Evolutionary conservation across 805 yeast genomes (phyloP).

Genomic region (Saitoella complicata): DNA sequence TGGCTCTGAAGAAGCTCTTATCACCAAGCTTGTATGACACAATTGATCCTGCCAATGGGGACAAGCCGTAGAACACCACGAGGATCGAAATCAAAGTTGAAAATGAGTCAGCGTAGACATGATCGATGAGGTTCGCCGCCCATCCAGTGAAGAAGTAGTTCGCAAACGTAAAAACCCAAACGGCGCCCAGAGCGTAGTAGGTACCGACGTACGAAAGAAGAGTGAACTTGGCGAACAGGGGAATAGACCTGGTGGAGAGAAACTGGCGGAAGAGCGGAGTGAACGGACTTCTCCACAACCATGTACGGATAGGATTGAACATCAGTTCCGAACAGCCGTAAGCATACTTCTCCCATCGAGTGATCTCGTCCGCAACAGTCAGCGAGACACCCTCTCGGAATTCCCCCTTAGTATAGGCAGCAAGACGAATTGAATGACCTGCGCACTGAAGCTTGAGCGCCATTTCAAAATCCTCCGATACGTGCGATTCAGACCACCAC

Average conservation of each 20-base stretch:
- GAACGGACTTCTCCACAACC: constrained; percentile 5
- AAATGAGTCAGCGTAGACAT: constrained; percentile 7
- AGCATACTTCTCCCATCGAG: constrained; percentile 11
- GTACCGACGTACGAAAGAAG: constrained; percentile 10
- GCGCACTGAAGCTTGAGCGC: constrained; percentile 8
- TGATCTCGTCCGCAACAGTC: constrained; percentile 10
- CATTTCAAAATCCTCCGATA: constrained; percentile 11
- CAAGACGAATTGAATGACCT: constrained; percentile 6
- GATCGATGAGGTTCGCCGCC: constrained; percentile 5
- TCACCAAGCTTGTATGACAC: constrained; percentile 3
- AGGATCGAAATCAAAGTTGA: constrained; percentile 4
- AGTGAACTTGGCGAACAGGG: constrained; percentile 8
- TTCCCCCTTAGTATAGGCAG: constrained; percentile 6
- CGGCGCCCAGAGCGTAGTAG: constrained; percentile 8
- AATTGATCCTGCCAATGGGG: constrained; percentile 7
- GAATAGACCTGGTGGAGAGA: constrained; percentile 5
- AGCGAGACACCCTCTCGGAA: constrained; percentile 11
- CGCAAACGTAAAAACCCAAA: constrained; percentile 5
- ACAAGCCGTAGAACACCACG: constrained; percentile 8
- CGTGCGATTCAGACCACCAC: constrained; percentile 11
- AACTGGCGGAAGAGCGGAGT: constrained; percentile 8
- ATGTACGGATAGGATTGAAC: constrained; percentile 6
- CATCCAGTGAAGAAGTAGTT: constrained; percentile 9
- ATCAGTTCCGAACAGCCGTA: constrained; percentile 9
- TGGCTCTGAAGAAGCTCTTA: constrained; percentile 3